A percentile compares a stretch with the other conserved stretches of the same genome.
These are phyloP conservation scores for Xylaria sp. DNA, from an alignment of 495 filamentous ascomycete species.

Conservation along the genomic window DNA sequence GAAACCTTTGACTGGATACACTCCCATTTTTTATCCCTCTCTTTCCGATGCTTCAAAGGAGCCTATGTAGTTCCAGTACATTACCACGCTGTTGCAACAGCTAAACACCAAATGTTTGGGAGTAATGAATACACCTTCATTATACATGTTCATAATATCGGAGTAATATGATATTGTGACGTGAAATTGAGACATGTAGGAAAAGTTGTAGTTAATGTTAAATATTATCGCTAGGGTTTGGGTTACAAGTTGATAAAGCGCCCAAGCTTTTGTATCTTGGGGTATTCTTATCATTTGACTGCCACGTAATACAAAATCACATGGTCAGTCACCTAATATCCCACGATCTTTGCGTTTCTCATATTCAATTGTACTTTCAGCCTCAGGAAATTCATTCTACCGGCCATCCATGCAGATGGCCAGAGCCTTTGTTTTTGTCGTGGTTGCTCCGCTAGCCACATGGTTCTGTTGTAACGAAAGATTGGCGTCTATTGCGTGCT, in stretches of 20 bases:
- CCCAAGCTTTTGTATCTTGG: background rate
- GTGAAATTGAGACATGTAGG: background rate
- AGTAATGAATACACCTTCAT: background rate
- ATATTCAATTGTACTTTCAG: background rate
- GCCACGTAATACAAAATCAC: background rate
- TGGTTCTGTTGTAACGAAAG: constrained; percentile 12
- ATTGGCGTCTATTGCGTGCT: constrained; percentile 24
- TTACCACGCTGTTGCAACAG: too few species aligned
- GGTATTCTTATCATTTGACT: background rate
- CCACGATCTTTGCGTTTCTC: background rate
- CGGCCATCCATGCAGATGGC: background rate
- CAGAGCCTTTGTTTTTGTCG: background rate
- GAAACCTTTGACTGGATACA: background rate
- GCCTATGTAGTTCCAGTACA: background rate
- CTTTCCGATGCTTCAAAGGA: background rate
- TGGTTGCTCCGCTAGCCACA: background rate
- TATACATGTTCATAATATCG: background rate
- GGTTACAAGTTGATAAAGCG: background rate
- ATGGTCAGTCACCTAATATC: background rate
- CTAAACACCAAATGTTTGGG: background rate
- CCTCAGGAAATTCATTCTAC: background rate
- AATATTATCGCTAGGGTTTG: background rate
- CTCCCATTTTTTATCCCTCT: background rate
- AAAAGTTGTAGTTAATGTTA: background rate
- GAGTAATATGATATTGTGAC: background rate